Conservation (phyloP, 78 protist species). For the Monosiga brevicollis region DNA sequence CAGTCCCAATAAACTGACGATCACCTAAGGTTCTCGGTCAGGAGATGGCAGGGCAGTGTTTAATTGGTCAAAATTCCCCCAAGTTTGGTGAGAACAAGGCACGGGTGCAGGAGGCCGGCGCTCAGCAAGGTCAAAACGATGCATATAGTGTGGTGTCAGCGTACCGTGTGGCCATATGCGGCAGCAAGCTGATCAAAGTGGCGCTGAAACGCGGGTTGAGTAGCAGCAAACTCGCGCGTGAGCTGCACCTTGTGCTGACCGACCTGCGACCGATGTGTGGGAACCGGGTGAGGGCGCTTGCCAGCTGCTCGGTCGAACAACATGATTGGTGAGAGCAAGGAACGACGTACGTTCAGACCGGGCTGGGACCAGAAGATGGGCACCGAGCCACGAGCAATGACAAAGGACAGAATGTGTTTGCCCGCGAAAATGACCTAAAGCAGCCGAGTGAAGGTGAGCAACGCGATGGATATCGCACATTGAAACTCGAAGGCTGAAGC, state of each 20-base stretch:
- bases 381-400: conserved; percentile 56
- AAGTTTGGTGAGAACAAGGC: too few relatives aligned
- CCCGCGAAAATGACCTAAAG: neutral
- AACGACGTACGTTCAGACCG: neutral
- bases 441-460: neutral
- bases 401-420: neutral
- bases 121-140: too few relatives aligned
- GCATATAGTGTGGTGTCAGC: too few relatives aligned
- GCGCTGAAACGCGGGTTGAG: conserved; percentile 50
- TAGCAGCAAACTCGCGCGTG: conserved; percentile 28
- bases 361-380: conserved; percentile 83
- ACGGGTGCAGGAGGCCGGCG: too few relatives aligned
- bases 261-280: neutral
- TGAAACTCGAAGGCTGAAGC: too few relatives aligned
- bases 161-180: neutral
- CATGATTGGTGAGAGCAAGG: neutral
- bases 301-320: too few relatives aligned
- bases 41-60: too few relatives aligned
- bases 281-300: neutral
- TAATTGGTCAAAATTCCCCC: too few relatives aligned
- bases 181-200: conserved; percentile 43
- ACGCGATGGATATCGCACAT: too few relatives aligned
- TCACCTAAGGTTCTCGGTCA: too few relatives aligned
- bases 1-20: too few relatives aligned
- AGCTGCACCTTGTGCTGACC: conserved; percentile 8